phyloP scores from a whole-genome alignment of 2,329 filamentous ascomycete species.

The Neofusicoccum kwambonambiense region DNA sequence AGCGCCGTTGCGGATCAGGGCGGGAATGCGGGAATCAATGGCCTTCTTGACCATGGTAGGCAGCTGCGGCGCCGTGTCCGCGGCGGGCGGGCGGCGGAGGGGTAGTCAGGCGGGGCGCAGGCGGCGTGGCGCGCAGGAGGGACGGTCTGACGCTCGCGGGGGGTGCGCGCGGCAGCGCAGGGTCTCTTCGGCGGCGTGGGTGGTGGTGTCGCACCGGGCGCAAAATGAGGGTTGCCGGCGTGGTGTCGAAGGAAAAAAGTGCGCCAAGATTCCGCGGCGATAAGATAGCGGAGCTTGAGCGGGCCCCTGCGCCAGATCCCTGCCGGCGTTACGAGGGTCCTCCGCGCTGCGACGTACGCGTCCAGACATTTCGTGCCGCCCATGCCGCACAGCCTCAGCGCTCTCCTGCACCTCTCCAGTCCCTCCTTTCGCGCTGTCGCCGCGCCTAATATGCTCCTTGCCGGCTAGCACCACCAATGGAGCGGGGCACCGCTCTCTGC shows the following conservation, averaged over 20 bases:
- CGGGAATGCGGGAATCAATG: slow-evolving; percentile 39
- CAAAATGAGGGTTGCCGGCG: background rate
- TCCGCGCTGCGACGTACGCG: background rate
- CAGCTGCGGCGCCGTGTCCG: slow-evolving; percentile 14
- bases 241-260: slow-evolving; percentile 7
- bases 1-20: slow-evolving; percentile 41
- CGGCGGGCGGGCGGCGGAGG: background rate
- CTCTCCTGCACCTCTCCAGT: background rate
- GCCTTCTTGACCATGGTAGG: slow-evolving; percentile 21
- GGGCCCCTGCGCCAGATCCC: background rate
- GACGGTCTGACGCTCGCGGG: background rate
- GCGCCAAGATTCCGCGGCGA: slow-evolving; percentile 8
- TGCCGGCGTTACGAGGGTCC: background rate
- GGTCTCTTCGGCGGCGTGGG: background rate
- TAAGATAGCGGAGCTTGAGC: slow-evolving; percentile 1
- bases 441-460: background rate
- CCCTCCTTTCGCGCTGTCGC: background rate
- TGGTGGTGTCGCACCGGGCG: background rate
- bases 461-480: slow-evolving; percentile 7
- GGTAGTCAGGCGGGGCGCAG: background rate
- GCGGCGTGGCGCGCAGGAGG: background rate
- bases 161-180: background rate
- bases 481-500: slow-evolving; percentile 5
- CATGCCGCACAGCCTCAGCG: slow-evolving; percentile 6
- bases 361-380: background rate